phyloP scores from a whole-genome alignment of 495 filamentous ascomycete genomes.

The Trichoderma gamsii region DNA sequence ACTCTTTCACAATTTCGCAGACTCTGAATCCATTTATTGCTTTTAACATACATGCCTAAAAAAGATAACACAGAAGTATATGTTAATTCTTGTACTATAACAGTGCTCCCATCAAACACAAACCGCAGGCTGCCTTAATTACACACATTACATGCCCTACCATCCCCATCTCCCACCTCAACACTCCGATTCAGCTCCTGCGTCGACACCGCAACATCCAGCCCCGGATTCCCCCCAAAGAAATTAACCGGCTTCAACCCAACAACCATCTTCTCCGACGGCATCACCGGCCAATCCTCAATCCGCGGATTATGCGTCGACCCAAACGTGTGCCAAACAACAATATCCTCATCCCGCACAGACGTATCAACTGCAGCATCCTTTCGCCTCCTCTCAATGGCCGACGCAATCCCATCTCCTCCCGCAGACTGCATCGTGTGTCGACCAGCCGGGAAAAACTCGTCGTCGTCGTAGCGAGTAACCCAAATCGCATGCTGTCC shows the following conservation, averaged over 20 bases:
- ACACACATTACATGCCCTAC: no score
- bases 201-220: constrained; percentile 73
- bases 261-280: constrained; percentile 70
- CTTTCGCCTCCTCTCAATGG: not conserved
- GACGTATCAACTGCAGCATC: constrained; percentile 33
- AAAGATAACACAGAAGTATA: no score
- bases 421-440: constrained; percentile 41
- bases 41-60: no score
- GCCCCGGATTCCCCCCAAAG: constrained; percentile 75
- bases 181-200: constrained; percentile 13
- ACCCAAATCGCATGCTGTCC: constrained; percentile 55
- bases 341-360: constrained; percentile 81
- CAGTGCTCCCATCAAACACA: no score
- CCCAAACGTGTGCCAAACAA: constrained; percentile 96
- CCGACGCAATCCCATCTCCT: not conserved
- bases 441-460: constrained; percentile 81
- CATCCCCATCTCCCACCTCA: no score
- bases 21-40: no score
- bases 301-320: constrained; percentile 87
- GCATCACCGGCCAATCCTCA: constrained; percentile 95
- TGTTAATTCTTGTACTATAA: no score
- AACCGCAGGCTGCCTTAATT: no score
- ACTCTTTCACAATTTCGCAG: no score
- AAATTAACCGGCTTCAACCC: constrained; percentile 83
- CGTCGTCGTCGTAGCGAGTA: constrained; percentile 65